Evolutionary conservation across 768 basidiomycete genomes (phyloP), one percentile per base, ranked within the genome.

Genomic region (Mycena rebaudengoi): DNA sequence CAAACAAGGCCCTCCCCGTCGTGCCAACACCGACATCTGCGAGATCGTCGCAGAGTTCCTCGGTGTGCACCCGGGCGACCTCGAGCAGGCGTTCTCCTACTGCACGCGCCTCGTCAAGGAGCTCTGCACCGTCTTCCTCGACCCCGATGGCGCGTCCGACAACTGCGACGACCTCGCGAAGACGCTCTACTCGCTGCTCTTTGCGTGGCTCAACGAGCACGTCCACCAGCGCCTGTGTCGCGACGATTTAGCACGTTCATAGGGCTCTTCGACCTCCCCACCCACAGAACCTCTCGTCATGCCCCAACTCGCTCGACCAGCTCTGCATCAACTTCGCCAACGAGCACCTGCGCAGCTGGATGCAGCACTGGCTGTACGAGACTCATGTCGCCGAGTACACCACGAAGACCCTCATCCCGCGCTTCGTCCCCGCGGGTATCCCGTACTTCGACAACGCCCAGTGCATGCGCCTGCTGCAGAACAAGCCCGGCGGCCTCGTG

Each of bases 1-100:
- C 85, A 91, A 96, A 98, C 69, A 91, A 95, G 72, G 97, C 98
- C 66, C 94, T 94, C 0, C 96, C 98, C 4, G 91, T 96, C 28
- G 95, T 98, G 2, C 87, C 49, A 98, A 98, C 70, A 82, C 81
- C 6, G 95, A 98, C 52, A 78, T 90, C 1, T 85, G 97, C n/a
- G 85, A 85, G 85, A 83, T 88, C 14, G 88, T 89, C 12, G 85
- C 89, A 32, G 89, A 91, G 41, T 91, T 93, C 74, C 81, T 93
- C 14, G 91, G 92, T 16, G 85, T 93, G 4, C 79, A 82, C 23
- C 67, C 85, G 1, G 74, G 83, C 3, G 87, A 87, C 0, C 84
- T 99, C 16, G 96, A 97, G 74, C 83, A 83, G 2, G 85, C 92
- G 0, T 81, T 99, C 40, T 93, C 95, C 0, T 97, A 96, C 86